Percentiles rank a stretch among this genome's conserved stretches.
Conservation (phyloP, 345 rosid species). For the Eucalyptus regnans region DNA sequence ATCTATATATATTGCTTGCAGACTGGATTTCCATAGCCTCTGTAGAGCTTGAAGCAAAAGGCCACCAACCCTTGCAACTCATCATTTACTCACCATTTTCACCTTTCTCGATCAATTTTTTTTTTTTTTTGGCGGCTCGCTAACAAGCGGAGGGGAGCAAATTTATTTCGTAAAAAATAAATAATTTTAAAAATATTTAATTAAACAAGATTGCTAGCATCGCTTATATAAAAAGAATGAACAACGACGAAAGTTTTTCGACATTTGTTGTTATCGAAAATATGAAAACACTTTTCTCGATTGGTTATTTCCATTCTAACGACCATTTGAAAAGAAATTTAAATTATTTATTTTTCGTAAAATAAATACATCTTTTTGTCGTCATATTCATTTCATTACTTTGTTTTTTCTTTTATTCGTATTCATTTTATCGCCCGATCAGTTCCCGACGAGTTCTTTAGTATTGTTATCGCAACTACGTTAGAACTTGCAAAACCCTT, state of each 20-base stretch:
- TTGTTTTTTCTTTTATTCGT: too few species aligned
- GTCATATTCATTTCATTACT: too few species aligned
- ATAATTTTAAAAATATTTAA: neutral
- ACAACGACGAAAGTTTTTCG: fast-evolving
- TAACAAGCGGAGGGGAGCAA: fast-evolving
- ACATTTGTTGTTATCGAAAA: neutral
- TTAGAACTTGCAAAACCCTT: too few species aligned
- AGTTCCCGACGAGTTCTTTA: too few species aligned
- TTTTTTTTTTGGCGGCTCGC: too few species aligned
- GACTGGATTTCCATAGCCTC: neutral
- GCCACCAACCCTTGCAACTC: neutral
- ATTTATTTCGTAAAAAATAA: neutral
- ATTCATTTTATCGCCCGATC: fast-evolving
- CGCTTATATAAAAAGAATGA: neutral
- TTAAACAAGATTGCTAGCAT: fast-evolving
- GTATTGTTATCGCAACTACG: too few species aligned
- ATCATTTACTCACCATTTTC: neutral
- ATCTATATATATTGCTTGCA: neutral
- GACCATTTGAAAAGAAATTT: neutral
- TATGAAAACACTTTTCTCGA: too few species aligned
- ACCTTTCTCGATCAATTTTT: neutral
- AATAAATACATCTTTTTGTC: neutral
- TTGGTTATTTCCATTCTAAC: neutral
- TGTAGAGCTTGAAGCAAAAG: neutral
- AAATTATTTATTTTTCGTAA: fast-evolving